Evolutionary conservation across 2,329 filamentous ascomycete species (phyloP).

Genomic region (Aureobasidium uvarum): DNA sequence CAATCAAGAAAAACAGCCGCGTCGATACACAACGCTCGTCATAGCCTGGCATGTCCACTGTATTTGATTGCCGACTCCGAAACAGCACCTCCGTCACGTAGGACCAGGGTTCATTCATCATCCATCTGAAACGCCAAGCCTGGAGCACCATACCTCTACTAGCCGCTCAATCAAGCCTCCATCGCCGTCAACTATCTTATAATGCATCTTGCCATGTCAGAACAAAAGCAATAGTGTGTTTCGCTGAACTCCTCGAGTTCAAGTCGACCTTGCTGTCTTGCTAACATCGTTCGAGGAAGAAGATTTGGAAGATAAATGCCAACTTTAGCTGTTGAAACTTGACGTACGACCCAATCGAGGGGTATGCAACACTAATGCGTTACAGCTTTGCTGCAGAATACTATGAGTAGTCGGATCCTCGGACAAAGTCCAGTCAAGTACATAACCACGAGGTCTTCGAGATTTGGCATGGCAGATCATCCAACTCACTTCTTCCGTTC

Average conservation of each 20-base stretch:
- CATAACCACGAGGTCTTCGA: slow-evolving; percentile 1
- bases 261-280: not conserved
- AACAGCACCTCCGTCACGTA: not conserved
- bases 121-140: slow-evolving; percentile 19
- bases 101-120: not conserved
- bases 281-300: not conserved
- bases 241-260: not conserved
- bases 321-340: slow-evolving; percentile 15
- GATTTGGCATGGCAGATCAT: not conserved
- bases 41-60: not conserved
- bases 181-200: not conserved
- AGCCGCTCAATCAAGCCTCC: not conserved
- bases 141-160: not conserved
- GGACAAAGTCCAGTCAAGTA: slow-evolving; percentile 7
- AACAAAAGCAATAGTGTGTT: not conserved
- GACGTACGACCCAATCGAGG: not conserved
- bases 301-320: not conserved
- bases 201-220: not conserved
- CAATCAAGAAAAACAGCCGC: not conserved
- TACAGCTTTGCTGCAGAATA: not conserved
- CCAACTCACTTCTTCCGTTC: not conserved
- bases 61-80: not conserved
- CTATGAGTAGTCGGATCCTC: not conserved
- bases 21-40: not conserved
- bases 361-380: slow-evolving; percentile 25